phyloP scores from a whole-genome alignment of 176 grass and related monocot genomes.

The Bonia amplexicaulis region DNA sequence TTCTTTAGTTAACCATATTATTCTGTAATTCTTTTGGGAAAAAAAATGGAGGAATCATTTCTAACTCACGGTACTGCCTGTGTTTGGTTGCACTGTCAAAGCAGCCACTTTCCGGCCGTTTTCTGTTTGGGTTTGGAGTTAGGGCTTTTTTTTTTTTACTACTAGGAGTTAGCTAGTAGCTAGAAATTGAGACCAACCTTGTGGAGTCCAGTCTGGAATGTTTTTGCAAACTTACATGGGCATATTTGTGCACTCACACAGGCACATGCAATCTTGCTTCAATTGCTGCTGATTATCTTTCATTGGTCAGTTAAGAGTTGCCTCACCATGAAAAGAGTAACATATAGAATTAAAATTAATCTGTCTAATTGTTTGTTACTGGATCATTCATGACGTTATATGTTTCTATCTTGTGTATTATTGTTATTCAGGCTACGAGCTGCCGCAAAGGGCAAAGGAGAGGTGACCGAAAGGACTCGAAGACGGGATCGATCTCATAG shows the following conservation, averaged over 20 bases:
- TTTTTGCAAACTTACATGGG: neutral
- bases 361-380: slow-evolving; percentile 15
- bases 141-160: neutral
- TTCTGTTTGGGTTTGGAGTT: neutral
- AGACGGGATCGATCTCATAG: slow-evolving; percentile 31
- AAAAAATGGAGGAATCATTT: neutral
- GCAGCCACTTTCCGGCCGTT: neutral
- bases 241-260: neutral
- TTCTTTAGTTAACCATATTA: neutral
- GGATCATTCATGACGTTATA: neutral
- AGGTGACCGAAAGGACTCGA: slow-evolving; percentile 28
- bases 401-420: neutral
- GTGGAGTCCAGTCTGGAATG: neutral
- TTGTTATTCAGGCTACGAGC: slow-evolving; percentile 31
- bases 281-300: neutral
- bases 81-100: neutral
- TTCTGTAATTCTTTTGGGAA: neutral
- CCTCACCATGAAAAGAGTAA: neutral
- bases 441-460: slow-evolving; percentile 41
- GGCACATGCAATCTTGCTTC: neutral
- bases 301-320: neutral
- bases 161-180: neutral
- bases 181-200: neutral
- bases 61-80: neutral
- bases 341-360: neutral